phyloP scores from a whole-genome alignment of 352 stramenopile species.

The Phytophthora europaea region DNA sequence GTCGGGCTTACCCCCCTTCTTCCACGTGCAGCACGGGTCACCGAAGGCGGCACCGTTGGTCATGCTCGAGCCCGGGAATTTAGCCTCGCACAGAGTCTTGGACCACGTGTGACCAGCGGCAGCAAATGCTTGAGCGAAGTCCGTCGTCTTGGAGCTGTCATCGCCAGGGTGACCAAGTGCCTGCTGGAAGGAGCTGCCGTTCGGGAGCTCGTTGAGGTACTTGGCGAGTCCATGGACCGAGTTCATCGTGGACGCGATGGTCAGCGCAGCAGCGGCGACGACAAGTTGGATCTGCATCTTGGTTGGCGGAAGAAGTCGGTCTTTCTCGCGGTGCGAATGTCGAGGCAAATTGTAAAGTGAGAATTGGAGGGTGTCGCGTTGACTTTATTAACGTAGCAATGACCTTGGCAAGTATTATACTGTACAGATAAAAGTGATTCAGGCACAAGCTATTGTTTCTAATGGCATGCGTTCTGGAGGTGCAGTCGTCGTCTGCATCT shows the following conservation, averaged over 20 bases:
- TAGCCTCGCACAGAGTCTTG: slow-evolving; percentile 41
- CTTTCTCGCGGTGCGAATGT: slow-evolving; percentile 8
- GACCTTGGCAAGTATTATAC: background rate
- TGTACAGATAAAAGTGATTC: slow-evolving; percentile 10
- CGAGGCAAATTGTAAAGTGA: slow-evolving; percentile 31
- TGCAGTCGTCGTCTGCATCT: background rate
- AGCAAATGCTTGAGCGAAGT: slow-evolving; percentile 50
- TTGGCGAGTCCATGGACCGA: slow-evolving; percentile 24
- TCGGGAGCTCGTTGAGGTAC: slow-evolving; percentile 53
- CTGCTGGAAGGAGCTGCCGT: slow-evolving; percentile 47
- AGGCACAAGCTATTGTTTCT: background rate
- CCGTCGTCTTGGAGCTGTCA: slow-evolving; percentile 38
- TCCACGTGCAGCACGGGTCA: slow-evolving; percentile 48
- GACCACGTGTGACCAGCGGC: slow-evolving; percentile 42
- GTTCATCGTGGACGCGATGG: slow-evolving; percentile 24
- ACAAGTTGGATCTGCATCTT: slow-evolving; percentile 31
- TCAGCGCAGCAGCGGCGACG: slow-evolving; percentile 13
- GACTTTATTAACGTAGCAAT: background rate
- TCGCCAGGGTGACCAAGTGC: slow-evolving; percentile 44
- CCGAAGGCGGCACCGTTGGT: slow-evolving; percentile 44
- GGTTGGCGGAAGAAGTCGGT: background rate
- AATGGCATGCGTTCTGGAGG: slow-evolving; percentile 4
- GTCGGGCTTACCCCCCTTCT: slow-evolving; percentile 40
- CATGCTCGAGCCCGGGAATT: slow-evolving; percentile 48
- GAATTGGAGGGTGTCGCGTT: background rate